Evolutionary conservation across 2,329 filamentous ascomycete species (phyloP).

Genomic region (Exserohilum turcica): DNA sequence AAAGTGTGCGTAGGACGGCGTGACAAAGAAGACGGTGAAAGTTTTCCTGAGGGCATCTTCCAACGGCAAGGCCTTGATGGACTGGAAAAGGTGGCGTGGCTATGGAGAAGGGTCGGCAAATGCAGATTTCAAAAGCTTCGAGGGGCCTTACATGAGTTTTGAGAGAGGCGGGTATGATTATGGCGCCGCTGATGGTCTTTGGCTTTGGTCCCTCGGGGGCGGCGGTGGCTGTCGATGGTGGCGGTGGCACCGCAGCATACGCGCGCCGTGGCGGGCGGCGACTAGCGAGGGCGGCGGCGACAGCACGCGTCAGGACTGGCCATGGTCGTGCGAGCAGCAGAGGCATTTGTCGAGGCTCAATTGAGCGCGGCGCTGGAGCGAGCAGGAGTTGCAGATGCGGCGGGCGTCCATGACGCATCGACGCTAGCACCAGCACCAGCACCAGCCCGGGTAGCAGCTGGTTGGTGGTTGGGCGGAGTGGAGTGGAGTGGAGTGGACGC

Average conservation of each 20-base stretch:
- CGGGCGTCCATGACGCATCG: slow-evolving; percentile 14
- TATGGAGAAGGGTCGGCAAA: slow-evolving; percentile 18
- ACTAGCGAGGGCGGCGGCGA: slow-evolving; percentile 10
- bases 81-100: slow-evolving; percentile 30
- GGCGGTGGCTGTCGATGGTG: background rate
- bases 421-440: slow-evolving; percentile 15
- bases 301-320: slow-evolving; percentile 26
- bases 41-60: slow-evolving; percentile 8
- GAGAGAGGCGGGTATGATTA: slow-evolving; percentile 37
- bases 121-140: background rate
- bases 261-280: slow-evolving; percentile 16
- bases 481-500: background rate
- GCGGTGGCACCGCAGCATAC: too few relatives aligned
- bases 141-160: slow-evolving; percentile 22
- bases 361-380: slow-evolving; percentile 23
- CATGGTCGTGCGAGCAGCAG: slow-evolving; percentile 37
- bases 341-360: slow-evolving; percentile 39
- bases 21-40: slow-evolving; percentile 41
- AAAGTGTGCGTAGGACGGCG: slow-evolving; percentile 41
- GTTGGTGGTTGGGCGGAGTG: background rate
- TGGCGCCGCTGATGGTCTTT: slow-evolving; percentile 25
- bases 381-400: slow-evolving; percentile 6
- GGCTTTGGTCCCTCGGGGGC: background rate
- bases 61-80: slow-evolving; percentile 25
- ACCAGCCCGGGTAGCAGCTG: too few relatives aligned